Evolutionary conservation across 2,329 filamentous ascomycete species (phyloP).

Genomic region (Trichoderma sp.): DNA sequence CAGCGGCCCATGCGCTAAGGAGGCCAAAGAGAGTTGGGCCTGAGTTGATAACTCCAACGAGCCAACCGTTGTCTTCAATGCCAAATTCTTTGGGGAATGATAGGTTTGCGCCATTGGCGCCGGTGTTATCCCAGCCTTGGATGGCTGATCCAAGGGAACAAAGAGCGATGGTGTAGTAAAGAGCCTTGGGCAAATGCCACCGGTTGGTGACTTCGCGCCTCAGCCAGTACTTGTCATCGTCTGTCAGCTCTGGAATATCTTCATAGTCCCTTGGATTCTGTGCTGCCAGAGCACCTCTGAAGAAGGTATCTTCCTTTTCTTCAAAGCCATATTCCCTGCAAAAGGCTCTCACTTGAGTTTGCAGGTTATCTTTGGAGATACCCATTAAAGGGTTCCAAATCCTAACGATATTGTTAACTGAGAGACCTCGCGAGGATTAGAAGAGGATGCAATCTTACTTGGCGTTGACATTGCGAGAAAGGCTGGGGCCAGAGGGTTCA

Average conservation of each 20-base stretch:
- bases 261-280: slow-evolving; percentile 35
- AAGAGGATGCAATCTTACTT: slow-evolving; percentile 31
- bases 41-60: slow-evolving; percentile 62
- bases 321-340: slow-evolving; percentile 37
- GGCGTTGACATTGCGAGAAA: slow-evolving; percentile 40
- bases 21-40: slow-evolving; percentile 34
- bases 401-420: slow-evolving; percentile 23
- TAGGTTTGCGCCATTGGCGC: slow-evolving; percentile 46
- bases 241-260: slow-evolving; percentile 34
- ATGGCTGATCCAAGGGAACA: slow-evolving; percentile 40
- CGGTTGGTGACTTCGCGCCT: slow-evolving; percentile 36
- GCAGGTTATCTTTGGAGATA: slow-evolving; percentile 34
- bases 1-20: slow-evolving; percentile 36
- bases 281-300: slow-evolving; percentile 38
- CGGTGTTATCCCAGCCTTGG: slow-evolving; percentile 52
- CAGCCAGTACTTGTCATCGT: slow-evolving; percentile 35
- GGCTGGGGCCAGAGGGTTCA: slow-evolving; percentile 32
- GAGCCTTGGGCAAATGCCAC: slow-evolving; percentile 37
- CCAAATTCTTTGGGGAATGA: slow-evolving; percentile 45
- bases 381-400: slow-evolving; percentile 38
- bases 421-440: no score
- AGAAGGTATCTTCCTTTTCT: slow-evolving; percentile 37
- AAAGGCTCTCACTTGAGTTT: slow-evolving; percentile 34
- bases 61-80: slow-evolving; percentile 48
- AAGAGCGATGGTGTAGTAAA: slow-evolving; percentile 38